Percentiles rank a stretch among this genome's conserved stretches.
These are phyloP conservation scores for Cetradonia linearis DNA, from an alignment of 495 filamentous ascomycete genomes.

Conservation along the genomic window DNA sequence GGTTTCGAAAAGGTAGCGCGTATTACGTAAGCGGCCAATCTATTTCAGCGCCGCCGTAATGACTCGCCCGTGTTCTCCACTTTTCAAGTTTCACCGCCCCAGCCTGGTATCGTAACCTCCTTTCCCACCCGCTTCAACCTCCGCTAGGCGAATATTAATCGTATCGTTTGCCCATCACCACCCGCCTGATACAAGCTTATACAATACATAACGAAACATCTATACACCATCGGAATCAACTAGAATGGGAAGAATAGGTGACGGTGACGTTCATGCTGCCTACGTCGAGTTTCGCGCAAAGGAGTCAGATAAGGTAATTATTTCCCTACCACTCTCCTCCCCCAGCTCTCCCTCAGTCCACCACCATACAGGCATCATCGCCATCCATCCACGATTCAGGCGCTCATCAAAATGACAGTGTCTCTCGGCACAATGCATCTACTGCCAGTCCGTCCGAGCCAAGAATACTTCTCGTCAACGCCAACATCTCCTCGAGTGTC, in stretches of 20 bases:
- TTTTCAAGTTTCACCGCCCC: conserved; percentile 4
- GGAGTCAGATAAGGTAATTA: conserved; percentile 48
- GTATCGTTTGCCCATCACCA: conserved; percentile 11
- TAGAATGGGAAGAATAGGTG: conserved; percentile 47
- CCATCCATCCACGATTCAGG: conserved; percentile 3
- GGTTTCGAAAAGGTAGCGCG: conserved; percentile 5
- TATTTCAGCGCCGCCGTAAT: neutral
- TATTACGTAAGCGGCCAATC: conserved; percentile 6
- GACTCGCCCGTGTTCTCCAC: neutral
- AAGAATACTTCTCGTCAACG: conserved; percentile 49
- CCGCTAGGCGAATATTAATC: conserved; percentile 11
- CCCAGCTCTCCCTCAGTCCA: neutral
- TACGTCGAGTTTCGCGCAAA: conserved; percentile 52
- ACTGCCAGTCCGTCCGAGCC: conserved; percentile 47
- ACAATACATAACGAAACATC: conserved; percentile 14
- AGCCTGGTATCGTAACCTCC: conserved; percentile 4
- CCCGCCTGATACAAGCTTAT: conserved; percentile 9
- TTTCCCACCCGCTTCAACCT: conserved; percentile 1
- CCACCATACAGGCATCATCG: conserved; percentile 12
- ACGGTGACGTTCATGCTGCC: conserved; percentile 48
- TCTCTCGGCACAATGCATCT: conserved; percentile 48
- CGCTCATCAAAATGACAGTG: conserved; percentile 30
- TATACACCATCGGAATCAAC: conserved; percentile 4
- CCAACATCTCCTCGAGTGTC: conserved; percentile 45
- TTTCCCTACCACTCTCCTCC: neutral